Base-by-base conservation (phyloP, 225 moss, liverwort and hornwort species). In the Polytrichum commune region DNA sequence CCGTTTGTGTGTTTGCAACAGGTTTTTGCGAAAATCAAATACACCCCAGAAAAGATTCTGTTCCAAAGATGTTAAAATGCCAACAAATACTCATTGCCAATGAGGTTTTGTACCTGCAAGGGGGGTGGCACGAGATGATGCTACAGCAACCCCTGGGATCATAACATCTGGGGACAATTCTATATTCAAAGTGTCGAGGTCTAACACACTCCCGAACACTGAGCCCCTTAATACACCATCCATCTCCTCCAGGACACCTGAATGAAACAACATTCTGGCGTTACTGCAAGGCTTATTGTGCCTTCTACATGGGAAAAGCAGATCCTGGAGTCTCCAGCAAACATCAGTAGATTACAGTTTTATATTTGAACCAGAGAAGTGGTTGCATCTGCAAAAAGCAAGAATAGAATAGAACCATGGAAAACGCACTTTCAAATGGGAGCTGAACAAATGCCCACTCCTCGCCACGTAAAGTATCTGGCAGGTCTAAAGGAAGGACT, bases 371-470 rank as follows among this genome's bases (percentile, higher is more conserved):
- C 46, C 16, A 46, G 16, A 16, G 46, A 16, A 13, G 46, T 46
- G 2, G 16, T 46, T 46, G 46, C 10, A 9, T 9, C 38, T 2
- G 2, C 46, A 10, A 10, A 46, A 3, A 46, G 46, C 2, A 46
- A 46, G 13, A 46, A 46, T 46, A 16, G 46, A 46, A 46, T 3
- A 13, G 46, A 46, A 28, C 58, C 18, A 23, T 33, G 55, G 19
- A 28, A 53, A 74, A 65, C 69, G 38, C 29, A 93, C 96, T 91
- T 84, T 90, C 79, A 23, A 93, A 80, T 28, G 93, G 93, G 23
- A 93, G 86, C 76, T 96, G 96, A 72, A 96, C 96, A 77, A 96
- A 96, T 4, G 96, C 91, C 96, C 96, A 93, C 64, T 96, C 90
- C 81, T 96, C 96, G 46, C 96, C 96, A 27, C 96, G 91, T 20